Evolutionary conservation across 352 stramenopile species (phyloP).

Genomic region (Phytopythium cucurbitacearum): DNA sequence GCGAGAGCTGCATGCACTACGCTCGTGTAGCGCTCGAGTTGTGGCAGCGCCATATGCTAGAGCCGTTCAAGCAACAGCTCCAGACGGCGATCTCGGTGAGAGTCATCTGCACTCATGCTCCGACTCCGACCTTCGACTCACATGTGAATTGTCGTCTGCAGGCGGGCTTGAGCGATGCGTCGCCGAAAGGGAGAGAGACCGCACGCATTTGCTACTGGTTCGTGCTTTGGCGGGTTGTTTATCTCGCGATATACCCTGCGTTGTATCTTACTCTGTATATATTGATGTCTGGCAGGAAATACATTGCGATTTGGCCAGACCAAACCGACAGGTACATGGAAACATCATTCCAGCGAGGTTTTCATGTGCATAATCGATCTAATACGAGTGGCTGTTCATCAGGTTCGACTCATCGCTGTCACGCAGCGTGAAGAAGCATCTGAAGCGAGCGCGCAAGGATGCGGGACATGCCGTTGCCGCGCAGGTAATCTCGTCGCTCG

Average conservation of each 20-base stretch:
- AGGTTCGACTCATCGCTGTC: slow-evolving; percentile 7
- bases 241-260: neutral
- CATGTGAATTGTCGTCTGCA: neutral
- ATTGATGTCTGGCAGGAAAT: slow-evolving; percentile 32
- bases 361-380: too few species aligned
- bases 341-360: neutral
- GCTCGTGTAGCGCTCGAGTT: slow-evolving; percentile 30
- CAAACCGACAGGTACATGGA: slow-evolving; percentile 30
- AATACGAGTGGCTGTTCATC: too few species aligned
- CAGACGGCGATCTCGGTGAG: slow-evolving; percentile 35
- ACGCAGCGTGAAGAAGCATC: slow-evolving; percentile 59
- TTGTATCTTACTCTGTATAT: neutral
- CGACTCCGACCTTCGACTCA: too few species aligned
- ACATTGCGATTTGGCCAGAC: slow-evolving; percentile 36
- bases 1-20: slow-evolving; percentile 62
- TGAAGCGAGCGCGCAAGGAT: slow-evolving; percentile 45
- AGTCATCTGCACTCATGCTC: neutral
- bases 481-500: slow-evolving; percentile 14
- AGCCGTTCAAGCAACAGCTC: slow-evolving; percentile 36
- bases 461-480: slow-evolving; percentile 16
- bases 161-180: slow-evolving; percentile 39
- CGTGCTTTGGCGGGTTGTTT: neutral
- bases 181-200: slow-evolving; percentile 46
- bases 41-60: slow-evolving; percentile 34
- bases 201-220: slow-evolving; percentile 64